phyloP scores from a whole-genome alignment of 805 yeast species.

The Pichia occidentalis region DNA sequence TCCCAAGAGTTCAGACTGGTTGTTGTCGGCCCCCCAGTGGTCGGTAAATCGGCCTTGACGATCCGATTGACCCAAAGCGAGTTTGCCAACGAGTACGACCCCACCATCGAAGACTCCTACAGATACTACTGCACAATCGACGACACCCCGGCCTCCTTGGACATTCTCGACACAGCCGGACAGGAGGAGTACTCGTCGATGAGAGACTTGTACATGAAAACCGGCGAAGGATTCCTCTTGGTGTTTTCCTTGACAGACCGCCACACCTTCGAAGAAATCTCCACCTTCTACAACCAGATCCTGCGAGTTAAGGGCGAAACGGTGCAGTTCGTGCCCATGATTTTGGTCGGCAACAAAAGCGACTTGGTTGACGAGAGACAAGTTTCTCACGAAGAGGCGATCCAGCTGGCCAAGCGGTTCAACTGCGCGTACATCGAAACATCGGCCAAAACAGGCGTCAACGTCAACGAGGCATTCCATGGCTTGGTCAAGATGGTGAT shows the following conservation, averaged over 20 bases:
- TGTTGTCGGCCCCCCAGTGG: constrained; percentile 98
- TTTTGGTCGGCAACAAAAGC: constrained; percentile 69
- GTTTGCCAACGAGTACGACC: constrained; percentile 96
- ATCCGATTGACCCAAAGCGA: constrained; percentile 92
- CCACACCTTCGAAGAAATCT: constrained; percentile 77
- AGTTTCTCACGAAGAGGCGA: constrained; percentile 54
- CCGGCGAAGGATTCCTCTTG: constrained; percentile 88
- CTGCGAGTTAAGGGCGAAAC: constrained; percentile 45
- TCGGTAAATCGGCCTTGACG: constrained; percentile 94
- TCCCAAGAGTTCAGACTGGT: constrained; percentile 79
- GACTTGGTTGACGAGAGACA: constrained; percentile 62
- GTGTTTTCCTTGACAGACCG: constrained; percentile 86
- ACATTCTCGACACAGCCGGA: constrained; percentile 96
- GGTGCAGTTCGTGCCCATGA: constrained; percentile 61
- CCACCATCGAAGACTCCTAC: constrained; percentile 91
- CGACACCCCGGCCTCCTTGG: constrained; percentile 67
- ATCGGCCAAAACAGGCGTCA: constrained; percentile 83
- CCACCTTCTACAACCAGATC: constrained; percentile 51
- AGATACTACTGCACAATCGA: constrained; percentile 85
- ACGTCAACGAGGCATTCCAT: constrained; percentile 47
- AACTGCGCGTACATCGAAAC: constrained; percentile 81
- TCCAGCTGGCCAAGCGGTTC: constrained; percentile 56
- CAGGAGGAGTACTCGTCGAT: constrained; percentile 94
- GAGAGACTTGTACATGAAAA: constrained; percentile 92
- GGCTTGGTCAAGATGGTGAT: constrained; percentile 31